Conservation (phyloP, 768 basidiomycete genomes). For the Pleurotus citrinopileatus region DNA sequence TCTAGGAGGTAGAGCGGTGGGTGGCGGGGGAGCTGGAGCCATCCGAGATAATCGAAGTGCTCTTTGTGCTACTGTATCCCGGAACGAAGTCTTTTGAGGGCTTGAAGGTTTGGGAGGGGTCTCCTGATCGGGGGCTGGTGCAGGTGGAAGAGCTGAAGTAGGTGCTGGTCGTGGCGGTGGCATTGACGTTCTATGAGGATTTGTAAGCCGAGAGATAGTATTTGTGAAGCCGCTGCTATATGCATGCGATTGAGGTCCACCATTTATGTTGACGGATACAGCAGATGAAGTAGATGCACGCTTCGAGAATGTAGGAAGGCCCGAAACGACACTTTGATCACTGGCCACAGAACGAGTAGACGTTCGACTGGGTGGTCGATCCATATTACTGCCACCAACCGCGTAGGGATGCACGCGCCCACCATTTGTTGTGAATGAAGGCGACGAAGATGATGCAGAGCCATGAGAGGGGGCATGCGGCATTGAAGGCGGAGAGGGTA, state of each 20-base stretch:
- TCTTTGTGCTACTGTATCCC: constrained; percentile 54
- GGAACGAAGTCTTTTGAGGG: constrained; percentile 40
- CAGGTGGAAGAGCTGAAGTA: constrained; percentile 33
- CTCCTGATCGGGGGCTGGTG: constrained; percentile 13
- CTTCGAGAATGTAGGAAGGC: constrained; percentile 51
- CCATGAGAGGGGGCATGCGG: constrained; percentile 20
- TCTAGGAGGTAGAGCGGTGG: constrained; percentile 57
- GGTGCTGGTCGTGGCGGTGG: constrained; percentile 76
- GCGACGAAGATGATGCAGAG: constrained; percentile 15
- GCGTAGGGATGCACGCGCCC: constrained; percentile 23
- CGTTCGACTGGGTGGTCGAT: constrained; percentile 32
- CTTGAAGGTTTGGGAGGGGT: constrained; percentile 6
- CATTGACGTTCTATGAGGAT: constrained; percentile 55
- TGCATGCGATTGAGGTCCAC: constrained; percentile 31
- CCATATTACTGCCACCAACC: constrained; percentile 16
- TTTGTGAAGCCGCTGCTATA: constrained; percentile 11
- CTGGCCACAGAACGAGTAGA: constrained; percentile 34
- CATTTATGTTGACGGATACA: constrained; percentile 38
- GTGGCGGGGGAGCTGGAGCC: constrained; percentile 65
- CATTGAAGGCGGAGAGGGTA: constrained; percentile 55
- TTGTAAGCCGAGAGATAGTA: constrained; percentile 17
- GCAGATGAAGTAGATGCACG: constrained; percentile 50
- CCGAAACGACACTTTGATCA: constrained; percentile 41
- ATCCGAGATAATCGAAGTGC: constrained; percentile 55
- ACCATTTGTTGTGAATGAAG: constrained; percentile 22